Evolutionary conservation across 2,329 filamentous ascomycete species (phyloP), one percentile per base, ranked within the genome.

Genomic region (Cordyceps pruinosa): DNA sequence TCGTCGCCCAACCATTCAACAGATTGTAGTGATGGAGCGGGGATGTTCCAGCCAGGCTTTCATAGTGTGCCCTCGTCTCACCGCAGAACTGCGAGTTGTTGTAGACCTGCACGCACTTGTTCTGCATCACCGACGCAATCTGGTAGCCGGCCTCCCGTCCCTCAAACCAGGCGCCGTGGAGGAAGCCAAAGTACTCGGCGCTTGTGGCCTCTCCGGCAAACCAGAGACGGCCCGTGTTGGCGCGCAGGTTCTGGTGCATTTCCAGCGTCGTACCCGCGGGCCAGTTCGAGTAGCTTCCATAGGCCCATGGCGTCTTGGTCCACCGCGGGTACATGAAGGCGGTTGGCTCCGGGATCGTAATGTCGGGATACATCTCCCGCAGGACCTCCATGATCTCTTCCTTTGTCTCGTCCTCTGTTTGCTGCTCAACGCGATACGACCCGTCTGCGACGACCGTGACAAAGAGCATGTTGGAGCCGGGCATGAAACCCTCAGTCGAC

Each of bases 231-330:
- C 76, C 77, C 0, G 85, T 69, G 59, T 86, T 87, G n/a, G 84
- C 82, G 1, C 85, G 78, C 12, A 88, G 72, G 61, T 88, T 88
- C 65, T 88, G 80, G 61, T 88, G 85, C 71, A 77, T 81, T 64
- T 87, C 80, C 0, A 88, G 72, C 0, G 81, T 84, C 44, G 83
- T 82, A 0, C 81, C 81, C 0, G 78, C 71, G 0, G 85, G 85
- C 86, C 85, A 88, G 66, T 87, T 87, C 37, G 81, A 84, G 69
- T 86, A 88, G 23, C 79, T 84, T 4, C 85, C 85, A 55, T 78
- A 82, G 0, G 75, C 67, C 76, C 75, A 79, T 0, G 58, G 58
- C 13, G 32, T 57, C 42, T 57, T 64, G 28, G 68, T 80, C 83
- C 82, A 86, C 39, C 81, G 75, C 2, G 84, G 84, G 60, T 86